Evolutionary conservation across 2,329 filamentous ascomycete genomes (phyloP).

Genomic region (Diaporthe destruens): DNA sequence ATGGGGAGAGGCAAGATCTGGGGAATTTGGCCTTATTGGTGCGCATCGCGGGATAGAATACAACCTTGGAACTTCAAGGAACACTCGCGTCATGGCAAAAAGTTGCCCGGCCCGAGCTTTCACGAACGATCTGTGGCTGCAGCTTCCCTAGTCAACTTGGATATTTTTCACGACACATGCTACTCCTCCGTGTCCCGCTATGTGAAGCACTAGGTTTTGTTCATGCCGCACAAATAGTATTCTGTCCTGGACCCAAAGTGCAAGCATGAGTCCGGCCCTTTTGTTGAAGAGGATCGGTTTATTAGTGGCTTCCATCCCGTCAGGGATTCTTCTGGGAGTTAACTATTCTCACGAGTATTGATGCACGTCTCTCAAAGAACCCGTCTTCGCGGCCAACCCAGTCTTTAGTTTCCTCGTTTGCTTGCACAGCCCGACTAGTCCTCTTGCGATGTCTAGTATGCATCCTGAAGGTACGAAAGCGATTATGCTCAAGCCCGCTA

Average conservation of each 20-base stretch:
- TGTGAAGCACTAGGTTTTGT: neutral
- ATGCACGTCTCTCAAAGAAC: neutral
- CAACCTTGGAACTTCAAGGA: constrained; percentile 24
- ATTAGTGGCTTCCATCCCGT: neutral
- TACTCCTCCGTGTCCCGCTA: neutral
- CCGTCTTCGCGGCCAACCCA: neutral
- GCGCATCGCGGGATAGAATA: constrained; percentile 25
- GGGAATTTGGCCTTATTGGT: constrained; percentile 31
- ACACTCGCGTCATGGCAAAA: neutral
- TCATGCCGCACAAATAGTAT: neutral
- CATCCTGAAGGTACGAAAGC: neutral
- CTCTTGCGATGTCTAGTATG: neutral
- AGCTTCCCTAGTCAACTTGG: neutral
- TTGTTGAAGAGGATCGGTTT: neutral
- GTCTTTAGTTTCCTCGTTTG: neutral
- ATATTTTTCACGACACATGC: neutral
- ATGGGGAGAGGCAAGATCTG: constrained; percentile 21
- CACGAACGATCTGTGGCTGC: neutral
- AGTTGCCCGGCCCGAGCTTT: constrained; percentile 1
- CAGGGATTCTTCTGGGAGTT: neutral
- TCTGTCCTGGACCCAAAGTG: neutral
- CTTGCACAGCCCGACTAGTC: constrained; percentile 6
- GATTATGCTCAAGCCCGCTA: neutral
- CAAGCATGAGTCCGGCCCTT: neutral
- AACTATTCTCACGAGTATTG: neutral